Evolutionary conservation across 306 rosid species (phyloP), one percentile per base, ranked within the genome.

Genomic region (Sophora flavescens): DNA sequence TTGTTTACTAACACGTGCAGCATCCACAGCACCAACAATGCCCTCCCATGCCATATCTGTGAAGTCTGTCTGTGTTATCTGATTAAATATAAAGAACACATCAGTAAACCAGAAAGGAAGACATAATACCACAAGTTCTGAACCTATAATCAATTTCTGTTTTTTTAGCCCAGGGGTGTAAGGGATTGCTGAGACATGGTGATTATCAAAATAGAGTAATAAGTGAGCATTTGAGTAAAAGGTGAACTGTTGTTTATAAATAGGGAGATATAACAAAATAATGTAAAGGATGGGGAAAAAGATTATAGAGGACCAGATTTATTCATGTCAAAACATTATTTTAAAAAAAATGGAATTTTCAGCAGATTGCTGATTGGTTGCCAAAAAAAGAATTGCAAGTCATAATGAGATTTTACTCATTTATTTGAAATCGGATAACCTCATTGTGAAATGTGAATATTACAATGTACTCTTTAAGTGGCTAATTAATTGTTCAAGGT

Each of bases 41-140:
- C 96, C 97, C 87, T 88, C 97, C 99, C 99, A 95, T 38, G 99
- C 99, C 97, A 90, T 87, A 74, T 95, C 97, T 18, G 99, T 95
- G 89, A 85, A 95, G 74, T 92, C 99, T 7, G 89, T 72, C 38
- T 76, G 99, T 42, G 84, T 72, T 5, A 87, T 70, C 99, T 95
- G 84, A 68, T 72, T n/a, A 70, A 59, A 70, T 7, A 81, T 33
- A 50, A 58, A 78, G 2, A 65, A 38, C 22, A 14, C 62, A 58
- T 64, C 26, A 70, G 6, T 13, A 47, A 47, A 59, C 10, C 10
- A 10, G 53, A 48, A 48, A 9, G 13, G n/a, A 14, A 63, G 32
- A 14, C 32, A 63, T 42, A 44, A 47, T 44, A 71, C 64, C 71
- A 52, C 1, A 52, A 41, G 56, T 57, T 39, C 52, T 8, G 42